phyloP scores from a whole-genome alignment of 176 grass and related monocot genomes.

The Ensete glaucum region DNA sequence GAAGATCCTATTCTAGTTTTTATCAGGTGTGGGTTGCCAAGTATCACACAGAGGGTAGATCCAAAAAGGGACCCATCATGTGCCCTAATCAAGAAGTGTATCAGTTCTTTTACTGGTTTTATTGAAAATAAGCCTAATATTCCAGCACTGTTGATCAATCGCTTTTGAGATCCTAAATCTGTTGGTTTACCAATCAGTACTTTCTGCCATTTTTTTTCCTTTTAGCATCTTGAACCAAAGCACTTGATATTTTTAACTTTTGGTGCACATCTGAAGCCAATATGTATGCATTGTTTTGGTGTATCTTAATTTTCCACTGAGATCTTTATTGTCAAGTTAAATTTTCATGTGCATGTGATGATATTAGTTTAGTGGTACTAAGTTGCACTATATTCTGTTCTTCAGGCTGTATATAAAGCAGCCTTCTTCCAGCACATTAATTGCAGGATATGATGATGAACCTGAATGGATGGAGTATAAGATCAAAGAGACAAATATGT shows the following conservation, averaged over 20 bases:
- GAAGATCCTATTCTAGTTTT: too few species aligned
- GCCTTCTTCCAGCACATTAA: constrained; percentile 50
- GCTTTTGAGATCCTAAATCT: neutral
- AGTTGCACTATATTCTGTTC: constrained; percentile 7
- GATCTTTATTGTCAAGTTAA: neutral
- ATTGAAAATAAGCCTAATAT: too few species aligned
- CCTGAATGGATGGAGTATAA: constrained; percentile 91
- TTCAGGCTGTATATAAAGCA: constrained; percentile 88
- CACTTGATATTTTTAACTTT: neutral
- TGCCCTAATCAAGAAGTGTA: too few species aligned
- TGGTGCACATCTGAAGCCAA: neutral
- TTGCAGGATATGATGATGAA: constrained; percentile 44
- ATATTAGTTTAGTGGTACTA: neutral
- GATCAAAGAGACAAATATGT: constrained; percentile 96
- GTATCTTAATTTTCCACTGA: neutral
- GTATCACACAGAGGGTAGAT: too few species aligned
- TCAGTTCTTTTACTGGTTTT: too few species aligned
- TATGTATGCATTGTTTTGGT: neutral
- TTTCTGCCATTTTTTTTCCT: neutral
- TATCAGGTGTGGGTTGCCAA: too few species aligned
- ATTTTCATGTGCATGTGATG: neutral
- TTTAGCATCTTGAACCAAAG: neutral
- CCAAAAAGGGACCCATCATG: too few species aligned
- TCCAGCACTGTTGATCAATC: neutral
- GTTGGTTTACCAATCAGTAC: neutral